phyloP scores from a whole-genome alignment of 345 rosid genomes.

The Hibiscus syriacus region DNA sequence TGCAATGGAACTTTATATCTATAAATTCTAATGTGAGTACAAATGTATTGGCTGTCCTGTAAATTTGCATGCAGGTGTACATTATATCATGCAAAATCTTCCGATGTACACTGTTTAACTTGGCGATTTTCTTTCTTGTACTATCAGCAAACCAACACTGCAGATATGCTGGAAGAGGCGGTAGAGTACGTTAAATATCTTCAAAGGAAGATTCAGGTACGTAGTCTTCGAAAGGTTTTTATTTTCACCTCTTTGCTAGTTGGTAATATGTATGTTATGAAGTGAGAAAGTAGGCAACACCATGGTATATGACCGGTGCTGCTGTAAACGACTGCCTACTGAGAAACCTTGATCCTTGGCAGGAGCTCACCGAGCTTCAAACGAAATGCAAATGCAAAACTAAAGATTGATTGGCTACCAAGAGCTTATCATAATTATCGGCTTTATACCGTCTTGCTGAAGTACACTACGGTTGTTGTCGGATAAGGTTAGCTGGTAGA shows the following conservation, averaged over 20 bases:
- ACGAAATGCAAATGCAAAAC: slow-evolving; percentile 55
- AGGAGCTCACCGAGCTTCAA: slow-evolving; percentile 74
- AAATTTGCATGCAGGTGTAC: no score
- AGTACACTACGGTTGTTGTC: no score
- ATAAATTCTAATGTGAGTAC: no score
- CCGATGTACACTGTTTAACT: background rate
- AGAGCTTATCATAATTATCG: background rate
- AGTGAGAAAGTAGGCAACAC: background rate
- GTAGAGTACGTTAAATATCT: slow-evolving; percentile 68
- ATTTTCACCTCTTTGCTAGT: background rate
- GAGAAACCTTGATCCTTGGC: slow-evolving; percentile 15
- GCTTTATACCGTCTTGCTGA: background rate
- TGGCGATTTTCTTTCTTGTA: background rate
- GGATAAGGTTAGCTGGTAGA: background rate
- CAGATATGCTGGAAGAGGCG: slow-evolving; percentile 85
- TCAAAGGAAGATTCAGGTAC: slow-evolving; percentile 77
- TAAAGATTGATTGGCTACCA: slow-evolving; percentile 23
- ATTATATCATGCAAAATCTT: no score
- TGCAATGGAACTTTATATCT: no score
- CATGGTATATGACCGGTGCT: background rate
- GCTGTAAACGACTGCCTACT: background rate
- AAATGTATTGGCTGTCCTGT: no score
- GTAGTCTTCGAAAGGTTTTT: no score
- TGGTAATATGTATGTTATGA: background rate
- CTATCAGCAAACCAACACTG: slow-evolving; percentile 83